These are phyloP conservation scores for Beauveria varroae DNA, from an alignment of 2,329 filamentous ascomycete genomes.

Conservation along the genomic window DNA sequence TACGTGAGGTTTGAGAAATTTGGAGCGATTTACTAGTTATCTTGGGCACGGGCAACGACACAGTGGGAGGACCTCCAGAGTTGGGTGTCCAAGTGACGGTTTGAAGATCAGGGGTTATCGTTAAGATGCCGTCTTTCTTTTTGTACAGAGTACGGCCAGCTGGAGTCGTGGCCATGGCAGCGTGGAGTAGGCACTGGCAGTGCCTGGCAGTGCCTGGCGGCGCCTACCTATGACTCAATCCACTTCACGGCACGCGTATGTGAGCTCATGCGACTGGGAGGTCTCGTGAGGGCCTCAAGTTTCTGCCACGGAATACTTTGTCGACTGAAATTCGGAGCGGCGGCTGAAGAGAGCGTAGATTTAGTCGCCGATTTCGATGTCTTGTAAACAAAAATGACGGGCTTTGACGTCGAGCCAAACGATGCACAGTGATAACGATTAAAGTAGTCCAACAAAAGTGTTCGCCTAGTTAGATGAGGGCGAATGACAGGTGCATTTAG, in stretches of 20 bases:
- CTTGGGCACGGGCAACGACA: conserved; percentile 64
- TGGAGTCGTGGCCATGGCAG: conserved; percentile 47
- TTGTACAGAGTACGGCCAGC: conserved; percentile 74
- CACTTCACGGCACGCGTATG: neutral
- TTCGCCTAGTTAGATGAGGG: neutral
- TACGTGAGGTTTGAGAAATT: neutral
- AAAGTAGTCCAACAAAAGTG: neutral
- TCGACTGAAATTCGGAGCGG: neutral
- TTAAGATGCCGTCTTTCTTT: conserved; percentile 86
- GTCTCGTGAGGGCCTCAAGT: neutral
- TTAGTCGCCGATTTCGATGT: neutral
- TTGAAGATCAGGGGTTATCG: conserved; percentile 64
- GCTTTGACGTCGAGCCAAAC: neutral
- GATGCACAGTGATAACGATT: conserved; percentile 1
- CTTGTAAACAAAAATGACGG: neutral
- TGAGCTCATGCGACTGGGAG: neutral
- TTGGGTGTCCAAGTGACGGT: conserved; percentile 76
- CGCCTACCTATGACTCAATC: neutral
- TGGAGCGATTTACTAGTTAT: conserved; percentile 67
- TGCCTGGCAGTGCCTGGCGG: neutral
- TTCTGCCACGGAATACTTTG: too few species aligned
- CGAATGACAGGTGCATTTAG: conserved; percentile 2
- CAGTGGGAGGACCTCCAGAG: conserved; percentile 52
- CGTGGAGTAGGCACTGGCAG: neutral
- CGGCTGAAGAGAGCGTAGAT: neutral